Evolutionary conservation across 306 rosid species (phyloP), one percentile per base, ranked within the genome.

Genomic region (Inga laurina): DNA sequence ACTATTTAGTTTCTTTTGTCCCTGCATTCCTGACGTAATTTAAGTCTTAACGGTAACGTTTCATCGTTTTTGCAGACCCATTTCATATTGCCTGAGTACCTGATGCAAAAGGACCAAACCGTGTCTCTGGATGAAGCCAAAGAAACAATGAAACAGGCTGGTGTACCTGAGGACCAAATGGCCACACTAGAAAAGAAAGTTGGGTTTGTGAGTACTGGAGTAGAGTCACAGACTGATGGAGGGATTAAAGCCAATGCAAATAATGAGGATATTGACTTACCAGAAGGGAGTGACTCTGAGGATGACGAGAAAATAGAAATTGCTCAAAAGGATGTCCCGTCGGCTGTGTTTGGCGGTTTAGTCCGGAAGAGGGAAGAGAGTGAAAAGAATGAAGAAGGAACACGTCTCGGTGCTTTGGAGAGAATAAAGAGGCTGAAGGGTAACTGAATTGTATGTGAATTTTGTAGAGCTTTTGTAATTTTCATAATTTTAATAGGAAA

Each of bases 151-250:
- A 95, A 95, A 80, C 84, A 90, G 83, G 99, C 99, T 43, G 99
- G 99, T 24, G 88, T 96, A 37, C 87, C 97, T 3, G 99, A 96
- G 83, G 99, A 96, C 10, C 98, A 93, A 84, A 96, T 96, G 98
- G 98, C 97, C 18, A 94, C 98, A 77, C 85, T 96, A 13, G 98
- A 92, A 81, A 91, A 95, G 85, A 96, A 86, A 73, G 97, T 96
- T 35, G 97, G 98, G 32, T 96, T 96, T 87, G 98, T 96, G 46
- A 94, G 99, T 83, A 97, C 91, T 10, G 99, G 99, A 82, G 87
- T 88, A 10, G 96, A 93, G 84, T 81, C 93, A 59, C 90, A 87
- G 73, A 8, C 95, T 1, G 92, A 89, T 18, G 89, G 86, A 75
- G 97, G 87, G 59, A 8, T 84, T 16, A 89, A 84, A 79, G 82